Base-by-base conservation (phyloP, 2,329 filamentous ascomycete species). In the Penicillium sp. region DNA sequence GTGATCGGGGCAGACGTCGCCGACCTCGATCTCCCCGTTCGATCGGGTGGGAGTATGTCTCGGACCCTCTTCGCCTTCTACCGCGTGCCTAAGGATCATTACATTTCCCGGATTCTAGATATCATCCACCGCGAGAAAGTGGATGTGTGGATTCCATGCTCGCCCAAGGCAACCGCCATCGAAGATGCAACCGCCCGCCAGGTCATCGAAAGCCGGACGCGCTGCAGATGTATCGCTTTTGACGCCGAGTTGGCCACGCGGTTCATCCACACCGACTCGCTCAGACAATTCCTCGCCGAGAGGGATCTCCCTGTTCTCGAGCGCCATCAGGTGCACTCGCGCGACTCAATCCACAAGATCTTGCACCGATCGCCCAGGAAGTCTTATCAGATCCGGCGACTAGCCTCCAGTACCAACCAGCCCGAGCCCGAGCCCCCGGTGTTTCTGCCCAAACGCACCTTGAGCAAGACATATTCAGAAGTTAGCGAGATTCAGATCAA, bases 61-160 rank as follows among this genome's bases (percentile, higher is more conserved):
- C 74, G 62, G 10, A 72, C 83, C 0, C 58, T 91, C 1, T 67
- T 74, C 9, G 69, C 61, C 2, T 89, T 87, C 68, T 81, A 86
- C 67, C 75, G 60, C 8, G 68, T 80, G 26, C 73, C 66, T 26
- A 73, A 64, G 56, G 73, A 77, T 15, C 69, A 70, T 1, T 90
- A 91, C 61, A 76, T 82, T 12, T 70, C 78, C 12, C 73, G 75
- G 0, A 68, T 91, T 3, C 66, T 88, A 1, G 70, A 82, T 7
- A 78, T 91, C 21, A 77, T 90, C 33, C 65, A 76, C 5, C 67
- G 72, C 0, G 86, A 91, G 56, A 75, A 78, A 0, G 79, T 89
- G 4, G 82, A 90, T 49, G 70, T 91, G 3, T 92, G 88, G 88
- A 82, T 91, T 3, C 85, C 84, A 17, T 90, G 87, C 61, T 90